phyloP scores from a whole-genome alignment of 2,329 filamentous ascomycete species.

The Daldinia sp. region DNA sequence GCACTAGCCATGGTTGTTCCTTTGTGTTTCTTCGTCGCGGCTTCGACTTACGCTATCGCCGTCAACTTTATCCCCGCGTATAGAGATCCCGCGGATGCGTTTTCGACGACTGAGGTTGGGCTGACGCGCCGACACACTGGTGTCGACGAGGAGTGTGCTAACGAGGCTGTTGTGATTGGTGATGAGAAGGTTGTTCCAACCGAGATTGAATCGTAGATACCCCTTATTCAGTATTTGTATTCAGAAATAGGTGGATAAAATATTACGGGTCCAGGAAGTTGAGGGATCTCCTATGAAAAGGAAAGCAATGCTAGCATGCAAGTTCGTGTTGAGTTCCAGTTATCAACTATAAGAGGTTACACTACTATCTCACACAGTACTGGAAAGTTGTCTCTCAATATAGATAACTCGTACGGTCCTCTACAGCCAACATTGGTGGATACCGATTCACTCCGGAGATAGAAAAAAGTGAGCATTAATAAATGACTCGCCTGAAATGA shows the following conservation, averaged over 20 bases:
- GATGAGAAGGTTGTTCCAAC: constrained; percentile 39
- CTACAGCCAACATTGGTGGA: neutral
- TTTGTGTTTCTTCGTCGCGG: constrained; percentile 64
- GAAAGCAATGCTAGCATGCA: neutral
- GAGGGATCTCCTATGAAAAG: neutral
- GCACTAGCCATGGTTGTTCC: constrained; percentile 73
- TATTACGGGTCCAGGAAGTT: neutral
- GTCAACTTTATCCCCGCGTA: constrained; percentile 75
- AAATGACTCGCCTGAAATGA: constrained; percentile 13
- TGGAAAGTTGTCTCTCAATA: neutral
- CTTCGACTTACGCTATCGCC: constrained; percentile 64
- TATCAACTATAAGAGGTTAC: neutral
- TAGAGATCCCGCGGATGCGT: constrained; percentile 67
- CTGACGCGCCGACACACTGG: constrained; percentile 29
- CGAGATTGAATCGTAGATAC: constrained; percentile 14
- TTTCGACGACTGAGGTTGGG: constrained; percentile 56
- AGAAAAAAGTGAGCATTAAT: constrained; percentile 7
- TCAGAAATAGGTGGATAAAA: neutral
- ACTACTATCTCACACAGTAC: neutral
- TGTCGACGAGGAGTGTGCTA: constrained; percentile 37
- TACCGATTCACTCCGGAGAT: neutral
- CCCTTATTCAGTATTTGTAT: neutral
- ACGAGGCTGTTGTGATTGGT: constrained; percentile 9
- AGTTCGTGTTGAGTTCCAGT: neutral
- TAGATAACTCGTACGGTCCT: neutral